Conservation (phyloP, 1,284 basidiomycete genomes). For the Microbotryomycetes sp. region DNA sequence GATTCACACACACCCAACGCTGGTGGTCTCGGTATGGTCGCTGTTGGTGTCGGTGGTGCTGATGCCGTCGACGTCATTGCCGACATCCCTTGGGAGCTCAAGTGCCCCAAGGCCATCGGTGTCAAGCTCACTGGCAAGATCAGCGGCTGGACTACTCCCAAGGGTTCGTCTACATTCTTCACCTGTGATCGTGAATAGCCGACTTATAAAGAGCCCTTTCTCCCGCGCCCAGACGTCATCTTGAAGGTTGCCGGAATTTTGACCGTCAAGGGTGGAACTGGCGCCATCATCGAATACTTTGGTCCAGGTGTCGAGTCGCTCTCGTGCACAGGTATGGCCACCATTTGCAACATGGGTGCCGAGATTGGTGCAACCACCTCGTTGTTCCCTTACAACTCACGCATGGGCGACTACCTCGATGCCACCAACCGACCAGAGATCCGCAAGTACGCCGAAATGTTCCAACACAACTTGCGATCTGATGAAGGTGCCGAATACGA, state of each 20-base stretch:
- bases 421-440: conserved; percentile 87
- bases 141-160: conserved; percentile 93
- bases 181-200: background rate
- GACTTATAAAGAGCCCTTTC: no score
- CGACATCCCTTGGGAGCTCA: conserved; percentile 94
- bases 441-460: conserved; percentile 80
- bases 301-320: conserved; percentile 91
- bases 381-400: conserved; percentile 95
- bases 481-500: conserved; percentile 92
- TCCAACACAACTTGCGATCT: conserved; percentile 85
- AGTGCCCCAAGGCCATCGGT: conserved; percentile 98
- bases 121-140: conserved; percentile 95
- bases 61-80: conserved; percentile 99
- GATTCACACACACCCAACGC: conserved; percentile 99
- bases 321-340: conserved; percentile 98
- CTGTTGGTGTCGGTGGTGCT: conserved; percentile 98
- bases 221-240: conserved; percentile 64
- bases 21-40: conserved; percentile 97
- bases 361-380: conserved; percentile 99
- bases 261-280: conserved; percentile 96
- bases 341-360: conserved; percentile 99
- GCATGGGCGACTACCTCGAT: conserved; percentile 87
- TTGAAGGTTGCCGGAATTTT: conserved; percentile 96
- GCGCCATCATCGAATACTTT: conserved; percentile 91
- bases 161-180: conserved; percentile 54